A percentile compares a stretch with the other conserved stretches of the same genome.
Evolutionary conservation across 1,284 basidiomycete species (phyloP).

Genomic region (Puccinia brachypodii): DNA sequence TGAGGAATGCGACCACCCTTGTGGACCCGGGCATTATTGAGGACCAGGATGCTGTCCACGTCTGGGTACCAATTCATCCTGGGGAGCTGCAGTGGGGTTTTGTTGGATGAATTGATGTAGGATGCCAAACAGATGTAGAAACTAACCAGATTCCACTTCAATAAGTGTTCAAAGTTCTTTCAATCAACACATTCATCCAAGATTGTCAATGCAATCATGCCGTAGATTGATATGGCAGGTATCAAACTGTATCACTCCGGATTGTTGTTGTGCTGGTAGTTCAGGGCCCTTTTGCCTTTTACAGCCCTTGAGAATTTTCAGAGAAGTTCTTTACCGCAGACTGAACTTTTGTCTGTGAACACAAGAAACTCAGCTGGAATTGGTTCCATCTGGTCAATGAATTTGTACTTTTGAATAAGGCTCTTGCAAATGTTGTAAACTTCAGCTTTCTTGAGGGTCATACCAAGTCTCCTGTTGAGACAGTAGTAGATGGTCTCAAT

Average conservation of each 20-base stretch:
- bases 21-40: neutral
- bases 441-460: neutral
- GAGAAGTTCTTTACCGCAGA: neutral
- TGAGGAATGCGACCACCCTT: neutral
- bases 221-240: neutral
- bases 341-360: neutral
- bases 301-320: neutral
- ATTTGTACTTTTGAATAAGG: neutral
- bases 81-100: neutral
- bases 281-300: neutral
- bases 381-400: neutral
- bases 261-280: neutral
- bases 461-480: neutral
- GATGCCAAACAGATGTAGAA: neutral
- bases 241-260: neutral
- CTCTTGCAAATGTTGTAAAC: constrained; percentile 11
- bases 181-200: neutral
- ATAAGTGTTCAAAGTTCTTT: constrained; percentile 11
- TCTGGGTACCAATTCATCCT: constrained; percentile 1
- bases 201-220: neutral
- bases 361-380: constrained; percentile 12
- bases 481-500: neutral
- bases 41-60: neutral
- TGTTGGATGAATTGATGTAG: neutral
- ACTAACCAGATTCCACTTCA: constrained; percentile 14